Evolutionary conservation across 805 yeast species (phyloP).

Genomic region (Myxozyma mucilagina): DNA sequence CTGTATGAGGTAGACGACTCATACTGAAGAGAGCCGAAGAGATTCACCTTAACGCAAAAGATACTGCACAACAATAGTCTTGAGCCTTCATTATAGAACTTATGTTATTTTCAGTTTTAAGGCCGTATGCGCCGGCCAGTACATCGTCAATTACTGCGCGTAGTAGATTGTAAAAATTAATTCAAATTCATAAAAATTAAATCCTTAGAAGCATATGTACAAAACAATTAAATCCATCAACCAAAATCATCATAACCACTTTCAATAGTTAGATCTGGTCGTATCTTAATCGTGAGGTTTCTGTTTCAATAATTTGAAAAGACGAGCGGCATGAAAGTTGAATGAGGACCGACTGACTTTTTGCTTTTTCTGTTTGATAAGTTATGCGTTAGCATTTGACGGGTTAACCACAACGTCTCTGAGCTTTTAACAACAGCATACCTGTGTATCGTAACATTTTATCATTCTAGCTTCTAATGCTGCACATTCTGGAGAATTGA

Average conservation of each 20-base stretch:
- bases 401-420: too few species aligned
- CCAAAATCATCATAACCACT: neutral
- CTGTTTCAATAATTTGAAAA: conserved; percentile 20
- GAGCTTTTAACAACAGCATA: neutral
- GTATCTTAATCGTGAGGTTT: conserved; percentile 18
- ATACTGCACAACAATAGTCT: neutral
- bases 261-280: neutral
- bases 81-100: too few species aligned
- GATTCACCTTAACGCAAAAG: too few species aligned
- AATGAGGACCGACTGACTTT: conserved; percentile 17
- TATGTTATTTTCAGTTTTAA: too few species aligned
- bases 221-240: neutral
- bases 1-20: conserved; percentile 1
- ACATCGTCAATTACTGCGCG: neutral
- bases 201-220: neutral
- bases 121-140: too few species aligned
- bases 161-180: neutral
- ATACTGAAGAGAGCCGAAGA: neutral
- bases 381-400: too few species aligned
- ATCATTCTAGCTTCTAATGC: conserved; percentile 13
- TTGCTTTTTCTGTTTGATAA: conserved; percentile 1
- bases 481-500: conserved; percentile 24
- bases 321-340: conserved; percentile 32
- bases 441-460: conserved; percentile 20
- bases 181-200: neutral